A percentile compares a stretch with the other conserved stretches of the same genome.
These are phyloP conservation scores for Metschnikowia matae DNA, from an alignment of 805 yeast genomes.

Conservation along the genomic window DNA sequence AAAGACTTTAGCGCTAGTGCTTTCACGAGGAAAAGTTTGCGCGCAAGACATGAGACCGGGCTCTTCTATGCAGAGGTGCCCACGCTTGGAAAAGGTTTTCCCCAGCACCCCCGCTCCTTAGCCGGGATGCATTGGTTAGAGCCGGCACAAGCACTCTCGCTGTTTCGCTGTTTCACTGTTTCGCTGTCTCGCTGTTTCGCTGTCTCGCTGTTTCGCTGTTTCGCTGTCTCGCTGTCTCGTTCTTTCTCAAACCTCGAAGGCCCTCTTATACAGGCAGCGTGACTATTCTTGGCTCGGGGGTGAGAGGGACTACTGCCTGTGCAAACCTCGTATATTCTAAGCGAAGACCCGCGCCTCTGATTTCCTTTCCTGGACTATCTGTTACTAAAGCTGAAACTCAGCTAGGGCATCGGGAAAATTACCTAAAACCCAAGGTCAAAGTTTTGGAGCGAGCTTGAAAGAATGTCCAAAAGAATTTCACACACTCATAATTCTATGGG, in stretches of 20 bases:
- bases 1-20: neutral
- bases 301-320: too few relatives aligned
- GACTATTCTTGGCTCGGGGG: too few relatives aligned
- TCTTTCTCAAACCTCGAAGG: neutral
- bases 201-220: too few relatives aligned
- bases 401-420: too few relatives aligned
- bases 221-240: too few relatives aligned
- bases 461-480: too few relatives aligned
- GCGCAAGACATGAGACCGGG: neutral
- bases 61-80: neutral
- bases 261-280: neutral
- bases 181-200: too few relatives aligned
- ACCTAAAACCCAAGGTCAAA: too few relatives aligned
- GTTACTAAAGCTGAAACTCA: neutral
- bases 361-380: neutral
- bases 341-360: neutral
- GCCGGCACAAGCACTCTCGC: neutral
- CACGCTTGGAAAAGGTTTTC: neutral
- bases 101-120: neutral
- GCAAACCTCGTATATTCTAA: too few relatives aligned
- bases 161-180: too few relatives aligned
- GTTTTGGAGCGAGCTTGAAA: too few relatives aligned
- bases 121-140: neutral
- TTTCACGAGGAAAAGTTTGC: constrained; percentile 1
- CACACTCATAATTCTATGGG: too few relatives aligned